Evolutionary conservation across 2,329 filamentous ascomycete genomes (phyloP).

Genomic region (Huntiella moniliformis): DNA sequence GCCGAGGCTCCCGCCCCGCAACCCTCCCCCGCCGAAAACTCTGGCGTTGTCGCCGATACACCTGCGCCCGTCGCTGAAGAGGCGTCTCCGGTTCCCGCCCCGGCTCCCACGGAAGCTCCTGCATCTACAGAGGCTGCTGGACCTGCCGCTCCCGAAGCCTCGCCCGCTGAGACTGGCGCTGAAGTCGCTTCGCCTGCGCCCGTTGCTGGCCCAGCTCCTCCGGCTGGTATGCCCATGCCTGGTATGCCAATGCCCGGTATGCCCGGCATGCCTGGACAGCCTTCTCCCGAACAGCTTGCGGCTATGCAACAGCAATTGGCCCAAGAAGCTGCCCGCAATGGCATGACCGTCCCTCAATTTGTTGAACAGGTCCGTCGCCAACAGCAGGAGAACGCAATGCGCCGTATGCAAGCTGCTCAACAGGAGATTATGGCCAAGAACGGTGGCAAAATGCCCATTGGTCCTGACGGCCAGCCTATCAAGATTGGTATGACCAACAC

Average conservation of each 20-base stretch:
- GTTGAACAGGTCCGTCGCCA: slow-evolving; percentile 48
- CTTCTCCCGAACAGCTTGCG: slow-evolving; percentile 68
- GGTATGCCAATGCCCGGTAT: slow-evolving; percentile 10
- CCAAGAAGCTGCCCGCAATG: slow-evolving; percentile 64
- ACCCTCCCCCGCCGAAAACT: neutral
- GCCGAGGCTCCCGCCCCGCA: neutral
- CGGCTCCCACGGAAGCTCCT: neutral
- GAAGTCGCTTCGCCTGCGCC: neutral
- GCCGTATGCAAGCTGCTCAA: slow-evolving; percentile 12
- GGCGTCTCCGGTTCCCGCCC: neutral
- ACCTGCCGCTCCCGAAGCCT: neutral
- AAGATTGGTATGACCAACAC: slow-evolving; percentile 7
- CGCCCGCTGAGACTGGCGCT: neutral
- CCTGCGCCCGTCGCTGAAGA: neutral
- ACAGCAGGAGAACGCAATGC: slow-evolving; percentile 31
- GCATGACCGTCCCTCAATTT: slow-evolving; percentile 72
- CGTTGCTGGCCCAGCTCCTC: neutral
- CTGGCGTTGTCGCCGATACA: neutral
- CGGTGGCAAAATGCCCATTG: slow-evolving; percentile 1
- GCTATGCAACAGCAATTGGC: slow-evolving; percentile 69
- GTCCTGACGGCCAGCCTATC: slow-evolving; percentile 6
- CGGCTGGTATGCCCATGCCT: neutral
- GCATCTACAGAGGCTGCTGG: neutral
- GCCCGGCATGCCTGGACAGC: slow-evolving; percentile 26
- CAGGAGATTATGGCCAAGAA: slow-evolving; percentile 4